Evolutionary conservation across 768 basidiomycete genomes (phyloP), one percentile per base, ranked within the genome.

Genomic region (Pholiota molesta): DNA sequence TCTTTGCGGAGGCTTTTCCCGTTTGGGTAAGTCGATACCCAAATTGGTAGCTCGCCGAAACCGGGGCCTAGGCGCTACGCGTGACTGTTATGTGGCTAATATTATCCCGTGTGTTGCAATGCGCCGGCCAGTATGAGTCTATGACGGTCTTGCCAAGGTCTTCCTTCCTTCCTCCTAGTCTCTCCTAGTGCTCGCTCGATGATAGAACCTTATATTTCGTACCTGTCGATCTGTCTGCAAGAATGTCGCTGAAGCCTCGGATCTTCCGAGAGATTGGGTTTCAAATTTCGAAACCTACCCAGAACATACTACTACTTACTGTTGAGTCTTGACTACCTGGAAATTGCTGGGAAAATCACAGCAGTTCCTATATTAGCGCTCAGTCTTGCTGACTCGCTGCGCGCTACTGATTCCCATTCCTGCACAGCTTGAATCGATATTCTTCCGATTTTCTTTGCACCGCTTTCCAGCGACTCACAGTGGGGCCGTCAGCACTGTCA

Each of bases 191-290:
- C 47, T 49, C 26, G n/a, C 47, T 49, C 47, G n/a, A 49, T 19
- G 8, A 45, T 23, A 45, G 44, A 45, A 16, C 44, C 19, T 16
- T n/a, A 21, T 44, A 16, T 44, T 49, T 21, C 45, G 45, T 47
- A 47, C 35, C 33, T 35, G 51, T 49, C 21, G n/a, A 59, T 44
- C 55, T 6, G 21, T 8, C n/a, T 56, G 57, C 57, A 39, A 58
- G 26, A 51, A 60, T 29, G n/a, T 26, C 51, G 52, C 29, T 60
- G 28, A 60, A 55, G 51, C n/a, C 28, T 58, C 57, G 59, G 59
- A 44, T 35, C 7, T 53, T 45, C 8, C 21, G 39, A 52, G 53
- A 42, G 45, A 55, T 49, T 45, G 31, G 60, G 53, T 60, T 54
- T 23, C 14, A 19, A 33, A 39, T n/a, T n/a, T n/a, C n/a, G n/a